Conservation (phyloP, 2,329 filamentous ascomycete genomes). For the Penicillium sp. region DNA sequence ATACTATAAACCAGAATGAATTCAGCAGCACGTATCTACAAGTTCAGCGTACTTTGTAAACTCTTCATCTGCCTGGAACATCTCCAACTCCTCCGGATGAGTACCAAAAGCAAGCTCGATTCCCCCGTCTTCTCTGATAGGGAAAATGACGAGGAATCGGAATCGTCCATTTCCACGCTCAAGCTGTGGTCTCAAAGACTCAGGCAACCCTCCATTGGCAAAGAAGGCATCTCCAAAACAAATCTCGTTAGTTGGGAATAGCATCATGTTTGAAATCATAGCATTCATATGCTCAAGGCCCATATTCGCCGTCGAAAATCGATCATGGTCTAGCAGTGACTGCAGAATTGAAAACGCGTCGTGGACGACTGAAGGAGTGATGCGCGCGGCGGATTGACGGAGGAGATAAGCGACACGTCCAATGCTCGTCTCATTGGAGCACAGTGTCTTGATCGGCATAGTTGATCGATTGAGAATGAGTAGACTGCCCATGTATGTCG, state of each 20-base stretch:
- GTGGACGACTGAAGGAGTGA: neutral
- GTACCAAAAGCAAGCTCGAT: neutral
- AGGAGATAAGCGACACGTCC: neutral
- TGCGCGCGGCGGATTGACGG: neutral
- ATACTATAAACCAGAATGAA: neutral
- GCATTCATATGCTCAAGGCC: neutral
- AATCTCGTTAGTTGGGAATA: neutral
- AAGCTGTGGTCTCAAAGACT: neutral
- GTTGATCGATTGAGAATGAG: neutral
- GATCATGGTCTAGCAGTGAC: neutral
- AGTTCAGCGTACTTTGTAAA: neutral
- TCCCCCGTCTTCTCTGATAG: neutral
- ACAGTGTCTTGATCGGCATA: neutral
- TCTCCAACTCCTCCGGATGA: neutral
- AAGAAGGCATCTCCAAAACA: neutral
- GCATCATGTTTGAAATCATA: neutral
- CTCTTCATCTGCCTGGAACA: neutral
- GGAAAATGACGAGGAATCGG: neutral
- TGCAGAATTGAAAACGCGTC: neutral
- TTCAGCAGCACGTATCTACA: neutral
- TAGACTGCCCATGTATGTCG: neutral
- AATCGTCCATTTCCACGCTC: neutral
- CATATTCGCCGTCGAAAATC: neutral
- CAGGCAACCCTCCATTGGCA: neutral
- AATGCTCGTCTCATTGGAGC: neutral